Percentiles rank a stretch among this genome's conserved stretches.
Conservation (phyloP, 1,139 yeast species). For the Geotrichum aggregatum region DNA sequence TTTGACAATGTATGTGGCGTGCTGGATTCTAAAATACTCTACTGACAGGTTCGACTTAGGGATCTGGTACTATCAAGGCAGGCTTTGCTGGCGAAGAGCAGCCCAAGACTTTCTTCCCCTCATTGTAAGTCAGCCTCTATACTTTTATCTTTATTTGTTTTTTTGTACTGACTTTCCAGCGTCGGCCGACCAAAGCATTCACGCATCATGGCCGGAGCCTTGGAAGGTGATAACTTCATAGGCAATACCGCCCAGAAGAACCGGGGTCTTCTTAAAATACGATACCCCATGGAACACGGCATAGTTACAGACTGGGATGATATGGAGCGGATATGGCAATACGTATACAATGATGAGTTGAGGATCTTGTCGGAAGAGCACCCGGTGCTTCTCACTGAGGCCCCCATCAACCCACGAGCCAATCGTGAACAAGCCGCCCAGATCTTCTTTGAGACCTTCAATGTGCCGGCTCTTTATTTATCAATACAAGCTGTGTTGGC, state of each 20-base stretch:
- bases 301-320: constrained; percentile 81
- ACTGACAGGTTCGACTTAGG: constrained; percentile 39
- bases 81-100: constrained; percentile 92
- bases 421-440: constrained; percentile 75
- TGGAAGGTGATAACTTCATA: constrained; percentile 59
- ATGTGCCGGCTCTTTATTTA: constrained; percentile 81
- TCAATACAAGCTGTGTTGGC: constrained; percentile 82
- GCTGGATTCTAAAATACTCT: background rate
- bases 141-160: constrained; percentile 27
- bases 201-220: constrained; percentile 79
- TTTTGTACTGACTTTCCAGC: constrained; percentile 40
- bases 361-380: constrained; percentile 79
- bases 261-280: constrained; percentile 66
- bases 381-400: constrained; percentile 83
- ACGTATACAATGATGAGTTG: constrained; percentile 57
- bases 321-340: constrained; percentile 72
- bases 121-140: constrained; percentile 38
- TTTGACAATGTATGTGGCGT: constrained; percentile 56
- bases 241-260: constrained; percentile 71
- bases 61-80: constrained; percentile 83
- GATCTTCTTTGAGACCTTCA: constrained; percentile 74
- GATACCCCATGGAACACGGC: constrained; percentile 79
- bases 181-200: constrained; percentile 82
- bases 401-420: constrained; percentile 71
- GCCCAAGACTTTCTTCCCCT: constrained; percentile 56